phyloP scores from a whole-genome alignment of 768 basidiomycete species.

The Fistulinella prunicolor region DNA sequence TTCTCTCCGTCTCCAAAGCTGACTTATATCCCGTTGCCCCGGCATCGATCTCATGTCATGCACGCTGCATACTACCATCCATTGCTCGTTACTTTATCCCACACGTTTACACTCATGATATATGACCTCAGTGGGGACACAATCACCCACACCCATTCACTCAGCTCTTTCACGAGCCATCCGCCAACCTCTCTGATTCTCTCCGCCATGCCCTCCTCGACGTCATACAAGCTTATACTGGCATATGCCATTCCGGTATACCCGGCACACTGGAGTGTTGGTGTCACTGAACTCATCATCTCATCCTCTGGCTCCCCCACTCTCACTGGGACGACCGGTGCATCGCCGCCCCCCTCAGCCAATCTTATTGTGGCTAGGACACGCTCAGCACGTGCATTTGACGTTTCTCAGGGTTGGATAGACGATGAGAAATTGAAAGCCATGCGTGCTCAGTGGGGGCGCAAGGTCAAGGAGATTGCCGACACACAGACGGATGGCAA shows the following conservation, averaged over 20 bases:
- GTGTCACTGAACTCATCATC: constrained; percentile 74
- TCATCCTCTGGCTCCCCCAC: constrained; percentile 28
- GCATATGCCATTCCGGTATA: constrained; percentile 77
- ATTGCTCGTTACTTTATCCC: constrained; percentile 67
- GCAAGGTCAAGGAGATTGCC: constrained; percentile 67
- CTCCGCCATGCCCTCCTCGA: constrained; percentile 51
- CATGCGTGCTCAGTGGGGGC: constrained; percentile 76
- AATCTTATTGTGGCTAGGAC: constrained; percentile 53
- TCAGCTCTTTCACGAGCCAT: constrained; percentile 75
- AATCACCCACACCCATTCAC: constrained; percentile 58
- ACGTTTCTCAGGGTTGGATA: constrained; percentile 70
- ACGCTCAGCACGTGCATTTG: constrained; percentile 65
- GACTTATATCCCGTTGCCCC: constrained; percentile 45
- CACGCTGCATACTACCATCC: constrained; percentile 79
- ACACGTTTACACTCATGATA: constrained; percentile 64
- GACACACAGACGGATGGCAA: constrained; percentile 82
- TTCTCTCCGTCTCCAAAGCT: constrained; percentile 40
- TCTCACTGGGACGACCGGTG: constrained; percentile 4
- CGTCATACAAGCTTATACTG: constrained; percentile 68
- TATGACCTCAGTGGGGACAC: constrained; percentile 61
- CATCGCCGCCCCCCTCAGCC: constrained; percentile 15
- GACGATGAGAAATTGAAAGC: constrained; percentile 58
- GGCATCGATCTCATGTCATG: constrained; percentile 47
- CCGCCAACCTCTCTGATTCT: constrained; percentile 81
- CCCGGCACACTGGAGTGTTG: constrained; percentile 77